A percentile compares a stretch with the other conserved stretches of the same genome.
Evolutionary conservation across 2,329 filamentous ascomycete species (phyloP).

Genomic region (Aureobasidium namibiae): DNA sequence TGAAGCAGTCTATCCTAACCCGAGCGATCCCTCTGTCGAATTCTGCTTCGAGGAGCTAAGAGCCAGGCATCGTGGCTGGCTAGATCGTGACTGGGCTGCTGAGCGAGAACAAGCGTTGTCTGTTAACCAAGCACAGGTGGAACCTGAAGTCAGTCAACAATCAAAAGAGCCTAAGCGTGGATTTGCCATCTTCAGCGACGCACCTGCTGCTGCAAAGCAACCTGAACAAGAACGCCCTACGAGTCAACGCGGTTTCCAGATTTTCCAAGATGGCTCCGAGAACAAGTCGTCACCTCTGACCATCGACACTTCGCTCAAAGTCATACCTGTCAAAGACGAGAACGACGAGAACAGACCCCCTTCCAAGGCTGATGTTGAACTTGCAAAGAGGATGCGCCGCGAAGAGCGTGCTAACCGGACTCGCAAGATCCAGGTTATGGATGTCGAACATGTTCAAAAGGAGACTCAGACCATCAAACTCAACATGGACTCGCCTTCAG

Average conservation of each 20-base stretch:
- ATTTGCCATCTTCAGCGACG: conserved; percentile 16
- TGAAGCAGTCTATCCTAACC: conserved; percentile 73
- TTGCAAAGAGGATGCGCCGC: conserved; percentile 38
- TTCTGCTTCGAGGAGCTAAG: conserved; percentile 88
- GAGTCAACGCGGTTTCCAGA: conserved; percentile 15
- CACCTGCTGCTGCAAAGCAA: neutral
- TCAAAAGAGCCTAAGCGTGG: conserved; percentile 12
- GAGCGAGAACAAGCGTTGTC: conserved; percentile 11
- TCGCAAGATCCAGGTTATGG: conserved; percentile 63
- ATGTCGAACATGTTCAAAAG: conserved; percentile 60
- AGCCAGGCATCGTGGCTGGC: conserved; percentile 65
- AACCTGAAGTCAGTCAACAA: neutral
- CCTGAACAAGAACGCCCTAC: neutral
- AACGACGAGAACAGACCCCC: conserved; percentile 42
- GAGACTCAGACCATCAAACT: conserved; percentile 97
- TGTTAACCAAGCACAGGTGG: neutral
- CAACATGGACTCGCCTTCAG: conserved; percentile 81
- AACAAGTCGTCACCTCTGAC: conserved; percentile 15
- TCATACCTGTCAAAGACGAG: conserved; percentile 29
- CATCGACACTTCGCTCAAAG: conserved; percentile 22
- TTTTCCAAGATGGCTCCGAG: conserved; percentile 13
- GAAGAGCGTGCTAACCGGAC: conserved; percentile 44
- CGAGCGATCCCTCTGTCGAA: conserved; percentile 59
- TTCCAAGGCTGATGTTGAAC: conserved; percentile 30
- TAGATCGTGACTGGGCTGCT: conserved; percentile 35